Evolutionary conservation across 495 filamentous ascomycete genomes (phyloP), one percentile per base, ranked within the genome.

Genomic region (Penicillium tannophilum): DNA sequence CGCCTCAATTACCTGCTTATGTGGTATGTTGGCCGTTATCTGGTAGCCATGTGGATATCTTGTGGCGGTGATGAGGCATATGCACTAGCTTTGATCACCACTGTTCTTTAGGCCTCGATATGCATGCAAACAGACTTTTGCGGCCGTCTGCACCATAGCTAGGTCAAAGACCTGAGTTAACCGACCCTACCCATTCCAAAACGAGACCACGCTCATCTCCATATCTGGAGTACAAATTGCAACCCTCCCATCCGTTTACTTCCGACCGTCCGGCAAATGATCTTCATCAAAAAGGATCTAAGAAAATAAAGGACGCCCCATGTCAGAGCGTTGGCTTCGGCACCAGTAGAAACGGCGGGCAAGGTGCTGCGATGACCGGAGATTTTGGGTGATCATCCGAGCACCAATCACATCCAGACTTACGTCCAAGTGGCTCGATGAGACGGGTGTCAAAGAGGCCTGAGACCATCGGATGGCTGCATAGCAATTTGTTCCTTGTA

Each of bases 41-140:
- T 41, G 39, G 39, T 59, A 55, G 63, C 64, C 63, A 86, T 82
- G 64, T 80, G 78, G 44, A 96, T 70, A 20, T 83, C 80, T 33
- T 80, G 74, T 26, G 86, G 79, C 65, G 92, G 48, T 50, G 52
- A 54, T 48, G 44, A 33, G 28, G 11, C 89, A 84, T 79, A 39
- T 49, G 43, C 55, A 54, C 54, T 39, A 56, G 49, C 51, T 48
- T 36, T 52, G 43, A 46, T 17, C 53, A 62, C 53, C 56, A 33
- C 63, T 52, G 14, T n/a, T 24, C 43, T 56, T 39, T 26, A 36
- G 12, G n/a, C 28, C 52, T 50, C 14, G 9, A 16, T 42, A 56
- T 64, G 53, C 56, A 63, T 71, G 60, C 72, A 76, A 76, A 76
- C 73, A 72, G 67, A 53, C 47, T 24, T 41, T 61, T 62, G 58